These are phyloP conservation scores for Talaromyces sp. DNA, from an alignment of 2,329 filamentous ascomycete species.

Conservation along the genomic window DNA sequence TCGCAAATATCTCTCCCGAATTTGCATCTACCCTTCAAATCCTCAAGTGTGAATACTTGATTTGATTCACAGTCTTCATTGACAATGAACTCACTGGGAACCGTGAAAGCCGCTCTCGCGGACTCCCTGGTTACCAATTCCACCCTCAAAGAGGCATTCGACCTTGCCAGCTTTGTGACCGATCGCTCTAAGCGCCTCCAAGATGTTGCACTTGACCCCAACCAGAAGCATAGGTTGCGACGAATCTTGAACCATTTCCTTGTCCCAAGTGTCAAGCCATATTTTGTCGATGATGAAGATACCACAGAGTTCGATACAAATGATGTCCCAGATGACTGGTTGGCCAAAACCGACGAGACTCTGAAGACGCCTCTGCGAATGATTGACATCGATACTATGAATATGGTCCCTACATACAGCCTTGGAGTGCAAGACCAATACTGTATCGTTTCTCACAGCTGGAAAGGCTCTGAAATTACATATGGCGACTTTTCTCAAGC, in stretches of 20 bases:
- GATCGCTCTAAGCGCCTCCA: not conserved
- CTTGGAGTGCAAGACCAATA: slow-evolving; percentile 2
- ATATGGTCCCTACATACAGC: slow-evolving; percentile 1
- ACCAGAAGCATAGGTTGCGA: slow-evolving; percentile 1
- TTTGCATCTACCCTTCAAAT: not conserved
- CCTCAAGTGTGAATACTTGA: not conserved
- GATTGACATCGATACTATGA: slow-evolving; percentile 3
- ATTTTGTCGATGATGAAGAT: slow-evolving; percentile 1
- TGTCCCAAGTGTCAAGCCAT: not conserved
- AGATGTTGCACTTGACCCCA: not conserved
- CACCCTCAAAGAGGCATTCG: slow-evolving; percentile 1
- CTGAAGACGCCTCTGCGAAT: slow-evolving; percentile 1
- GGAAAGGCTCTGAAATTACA: slow-evolving; percentile 2
- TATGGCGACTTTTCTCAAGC: not conserved
- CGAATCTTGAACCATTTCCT: slow-evolving; percentile 1
- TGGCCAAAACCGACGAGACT: not conserved
- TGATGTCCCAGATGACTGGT: not conserved
- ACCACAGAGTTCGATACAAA: not conserved
- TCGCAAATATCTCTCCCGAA: not conserved
- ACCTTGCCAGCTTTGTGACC: slow-evolving; percentile 1
- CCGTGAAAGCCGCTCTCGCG: not conserved
- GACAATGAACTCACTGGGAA: not conserved
- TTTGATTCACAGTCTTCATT: not conserved
- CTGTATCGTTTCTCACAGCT: slow-evolving; percentile 3
- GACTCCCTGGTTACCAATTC: slow-evolving; percentile 7